A percentile compares a stretch with the other conserved stretches of the same genome.
These are phyloP conservation scores for Pyrenula massariospora DNA, from an alignment of 495 filamentous ascomycete species.

Conservation along the genomic window DNA sequence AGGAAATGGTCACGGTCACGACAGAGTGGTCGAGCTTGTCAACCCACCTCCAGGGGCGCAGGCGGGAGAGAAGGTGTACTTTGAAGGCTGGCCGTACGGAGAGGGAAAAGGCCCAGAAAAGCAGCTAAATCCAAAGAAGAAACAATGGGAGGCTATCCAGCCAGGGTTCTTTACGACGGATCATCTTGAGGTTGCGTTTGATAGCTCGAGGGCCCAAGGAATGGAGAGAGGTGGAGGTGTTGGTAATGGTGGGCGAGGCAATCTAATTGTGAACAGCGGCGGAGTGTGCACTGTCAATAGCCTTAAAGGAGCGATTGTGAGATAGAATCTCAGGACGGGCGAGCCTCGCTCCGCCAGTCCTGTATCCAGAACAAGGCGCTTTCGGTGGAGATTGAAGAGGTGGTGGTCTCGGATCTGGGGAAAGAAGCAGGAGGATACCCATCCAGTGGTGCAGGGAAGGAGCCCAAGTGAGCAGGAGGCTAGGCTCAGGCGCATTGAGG, in stretches of 20 bases:
- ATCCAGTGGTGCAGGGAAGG: no score
- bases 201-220: conserved; percentile 47
- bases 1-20: conserved; percentile 73
- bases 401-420: no score
- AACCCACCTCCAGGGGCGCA: conserved; percentile 66
- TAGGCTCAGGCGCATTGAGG: no score
- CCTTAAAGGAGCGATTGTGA: conserved; percentile 59
- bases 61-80: conserved; percentile 78
- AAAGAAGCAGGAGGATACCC: no score
- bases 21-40: conserved; percentile 72
- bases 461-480: no score
- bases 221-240: conserved; percentile 33
- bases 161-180: conserved; percentile 85
- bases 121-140: conserved; percentile 96
- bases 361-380: no score
- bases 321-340: no score
- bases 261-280: conserved; percentile 58
- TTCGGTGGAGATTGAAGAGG: no score
- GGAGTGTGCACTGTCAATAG: conserved; percentile 63
- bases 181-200: conserved; percentile 66
- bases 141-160: conserved; percentile 93
- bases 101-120: conserved; percentile 60
- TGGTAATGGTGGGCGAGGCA: conserved; percentile 52
- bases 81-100: conserved; percentile 80
- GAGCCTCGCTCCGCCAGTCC: no score